Evolutionary conservation across 1,284 basidiomycete genomes (phyloP), one percentile per base, ranked within the genome.

Genomic region (Marasmius sp.): DNA sequence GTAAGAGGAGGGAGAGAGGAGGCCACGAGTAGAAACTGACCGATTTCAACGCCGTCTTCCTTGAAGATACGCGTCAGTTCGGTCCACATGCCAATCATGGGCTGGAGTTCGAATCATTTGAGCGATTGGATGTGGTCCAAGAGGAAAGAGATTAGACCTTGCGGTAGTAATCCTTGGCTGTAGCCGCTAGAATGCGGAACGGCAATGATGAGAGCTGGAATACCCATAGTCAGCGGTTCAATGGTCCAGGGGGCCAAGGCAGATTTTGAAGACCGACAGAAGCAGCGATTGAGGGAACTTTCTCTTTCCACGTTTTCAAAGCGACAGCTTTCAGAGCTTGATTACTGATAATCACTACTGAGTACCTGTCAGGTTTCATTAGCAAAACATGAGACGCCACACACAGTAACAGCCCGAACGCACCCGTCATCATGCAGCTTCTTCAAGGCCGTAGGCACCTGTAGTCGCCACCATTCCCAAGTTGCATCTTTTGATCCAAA

Each of bases 81-180:
- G 61, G 85, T 80, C 88, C 91, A 97, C 85, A 97, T 95, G 4
- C 94, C 94, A 9, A 86, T 86, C 77, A 93, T 88, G 2, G 95
- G 95, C 74, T 64, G 18, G 3, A 8, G 10, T 8, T 20, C 1
- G 49, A 45, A 43, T 47, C 12, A 43, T 50, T 11, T 47, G 9
- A 47, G 45, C 16, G 45, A 50, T 33, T 20, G 27, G 10, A 38
- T n/a, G 12, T 9, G 49, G 16, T 22, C 3, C 14, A 12, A 39
- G 10, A 47, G 18, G 8, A 12, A 33, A 18, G 8, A 8, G 38
- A 18, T 27, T 6, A 16, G 8, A 61, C 62, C 56, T 98, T 98
- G n/a, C 95, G 82, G 69, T 85, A 94, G 22, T 80, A 77, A 70
- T 97, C 93, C 68, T 84, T 87, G 6, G 81, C 83, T 6, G 82